Evolutionary conservation across 148 eudicot genomes (phyloP), one percentile per base, ranked within the genome.

Genomic region (Nyssa sinensis): DNA sequence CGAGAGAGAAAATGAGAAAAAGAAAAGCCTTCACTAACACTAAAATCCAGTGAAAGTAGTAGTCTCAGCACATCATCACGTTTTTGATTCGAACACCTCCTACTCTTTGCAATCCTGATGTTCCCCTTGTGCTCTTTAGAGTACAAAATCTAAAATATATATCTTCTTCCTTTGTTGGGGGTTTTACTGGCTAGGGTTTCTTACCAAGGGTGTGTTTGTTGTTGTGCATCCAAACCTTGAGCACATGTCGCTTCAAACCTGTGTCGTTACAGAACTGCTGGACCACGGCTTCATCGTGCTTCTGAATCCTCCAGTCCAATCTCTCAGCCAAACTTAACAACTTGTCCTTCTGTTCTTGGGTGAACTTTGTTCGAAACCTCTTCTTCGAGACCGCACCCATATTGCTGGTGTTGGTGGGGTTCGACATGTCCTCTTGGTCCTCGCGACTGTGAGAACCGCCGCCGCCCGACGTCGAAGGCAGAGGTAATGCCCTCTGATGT

Each of bases 201-300:
- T 93, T 91, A 85, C 98, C 97, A 21, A 93, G 85, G 60, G 97
- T 91, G 79, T 89, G 93, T 75, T 93, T 93, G 82, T 93, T 93
- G 77, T 93, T 93, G 64, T 93, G 98, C 98, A 93, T 93, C 98
- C 98, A 93, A 4, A 93, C 98, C 81, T 91, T 93, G 31, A 93
- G 91, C 35, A 91, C 97, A 7, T 91, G 97, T 11, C 94, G 78
- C 66, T 81, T 89, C 1, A 93, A 78, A 0, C 97, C 98, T 6
- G 82, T 75, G 23, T 89, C 91, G 31, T 85, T 35, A 55, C 97
- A 91, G 72, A 93, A 93, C n/a, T 81, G 75, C 64, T 88, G 83
- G 1, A 93, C 85, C 3, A 58, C 53, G 25, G 32, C 82, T 13
- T 91, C 97, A 41, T 91, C 94, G 35, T 89, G 88, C 61, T 87